These are phyloP conservation scores for Candida nitratophila DNA, from an alignment of 805 yeast species.

Conservation along the genomic window DNA sequence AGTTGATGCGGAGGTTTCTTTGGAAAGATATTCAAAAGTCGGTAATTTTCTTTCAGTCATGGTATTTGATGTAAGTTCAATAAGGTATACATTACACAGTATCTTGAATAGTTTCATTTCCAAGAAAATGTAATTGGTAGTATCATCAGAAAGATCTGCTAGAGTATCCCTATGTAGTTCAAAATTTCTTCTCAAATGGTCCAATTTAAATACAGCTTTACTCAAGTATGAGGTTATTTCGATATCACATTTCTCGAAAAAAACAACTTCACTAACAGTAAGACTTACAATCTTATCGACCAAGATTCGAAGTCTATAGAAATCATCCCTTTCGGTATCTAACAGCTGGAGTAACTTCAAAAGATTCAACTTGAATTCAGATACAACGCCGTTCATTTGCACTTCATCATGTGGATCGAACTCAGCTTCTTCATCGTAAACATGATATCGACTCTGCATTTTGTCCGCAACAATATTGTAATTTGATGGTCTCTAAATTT, in stretches of 20 bases:
- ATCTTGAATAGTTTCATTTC: neutral
- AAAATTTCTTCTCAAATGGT: neutral
- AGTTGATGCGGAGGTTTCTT: no score
- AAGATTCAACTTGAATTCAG: no score
- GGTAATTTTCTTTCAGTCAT: neutral
- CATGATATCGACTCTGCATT: no score
- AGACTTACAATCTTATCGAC: neutral
- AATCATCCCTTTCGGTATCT: conserved; percentile 1
- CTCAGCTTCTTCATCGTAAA: no score
- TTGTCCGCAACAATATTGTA: no score
- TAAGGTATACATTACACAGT: neutral
- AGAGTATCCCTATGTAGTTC: neutral
- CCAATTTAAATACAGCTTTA: conserved; percentile 1
- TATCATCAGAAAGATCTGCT: neutral
- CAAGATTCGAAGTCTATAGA: neutral
- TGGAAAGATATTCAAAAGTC: neutral
- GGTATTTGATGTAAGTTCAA: neutral
- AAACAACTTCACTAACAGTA: neutral
- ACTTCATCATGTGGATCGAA: no score
- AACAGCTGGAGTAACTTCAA: neutral
- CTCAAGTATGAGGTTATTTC: no score
- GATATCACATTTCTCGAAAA: neutral
- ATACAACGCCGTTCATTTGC: no score
- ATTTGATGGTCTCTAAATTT: no score
- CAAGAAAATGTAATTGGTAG: neutral